A percentile compares a stretch with the other conserved stretches of the same genome.
Evolutionary conservation across 2,329 filamentous ascomycete species (phyloP).

Genomic region (Proliferodiscus dingleyae): DNA sequence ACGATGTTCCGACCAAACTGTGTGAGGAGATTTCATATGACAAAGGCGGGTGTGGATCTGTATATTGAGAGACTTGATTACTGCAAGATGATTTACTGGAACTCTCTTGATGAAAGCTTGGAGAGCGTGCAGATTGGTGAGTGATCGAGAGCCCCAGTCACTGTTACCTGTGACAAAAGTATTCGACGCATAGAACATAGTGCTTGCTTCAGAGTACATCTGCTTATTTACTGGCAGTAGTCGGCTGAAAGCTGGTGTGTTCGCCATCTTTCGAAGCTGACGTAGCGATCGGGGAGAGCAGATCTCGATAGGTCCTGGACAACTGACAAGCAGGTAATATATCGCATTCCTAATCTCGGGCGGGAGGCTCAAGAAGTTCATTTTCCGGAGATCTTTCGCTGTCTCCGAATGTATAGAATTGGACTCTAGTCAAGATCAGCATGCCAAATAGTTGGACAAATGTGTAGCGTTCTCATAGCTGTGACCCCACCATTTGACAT

Average conservation of each 20-base stretch:
- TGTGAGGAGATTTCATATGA: no score
- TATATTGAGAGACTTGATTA: no score
- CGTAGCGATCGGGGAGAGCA: background rate
- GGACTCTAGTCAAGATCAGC: background rate
- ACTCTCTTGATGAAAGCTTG: no score
- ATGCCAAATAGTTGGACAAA: no score
- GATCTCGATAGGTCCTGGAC: background rate
- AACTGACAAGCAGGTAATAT: background rate
- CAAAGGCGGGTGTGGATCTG: no score
- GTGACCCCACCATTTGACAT: no score
- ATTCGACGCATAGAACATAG: slow-evolving; percentile 2
- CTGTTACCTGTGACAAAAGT: slow-evolving; percentile 2
- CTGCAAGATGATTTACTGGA: no score
- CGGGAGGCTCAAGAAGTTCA: background rate
- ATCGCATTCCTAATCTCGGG: slow-evolving; percentile 1
- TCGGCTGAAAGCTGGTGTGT: background rate
- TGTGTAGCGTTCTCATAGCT: no score
- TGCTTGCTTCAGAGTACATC: background rate
- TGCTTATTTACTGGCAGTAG: slow-evolving; percentile 6
- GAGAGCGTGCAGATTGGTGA: slow-evolving; percentile 2
- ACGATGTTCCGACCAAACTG: no score
- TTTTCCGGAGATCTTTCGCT: background rate
- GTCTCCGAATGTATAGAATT: background rate
- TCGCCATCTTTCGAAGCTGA: background rate
- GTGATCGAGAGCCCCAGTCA: background rate